Evolutionary conservation across 2,329 filamentous ascomycete species (phyloP).

Genomic region (Trichoderma lentiforme): DNA sequence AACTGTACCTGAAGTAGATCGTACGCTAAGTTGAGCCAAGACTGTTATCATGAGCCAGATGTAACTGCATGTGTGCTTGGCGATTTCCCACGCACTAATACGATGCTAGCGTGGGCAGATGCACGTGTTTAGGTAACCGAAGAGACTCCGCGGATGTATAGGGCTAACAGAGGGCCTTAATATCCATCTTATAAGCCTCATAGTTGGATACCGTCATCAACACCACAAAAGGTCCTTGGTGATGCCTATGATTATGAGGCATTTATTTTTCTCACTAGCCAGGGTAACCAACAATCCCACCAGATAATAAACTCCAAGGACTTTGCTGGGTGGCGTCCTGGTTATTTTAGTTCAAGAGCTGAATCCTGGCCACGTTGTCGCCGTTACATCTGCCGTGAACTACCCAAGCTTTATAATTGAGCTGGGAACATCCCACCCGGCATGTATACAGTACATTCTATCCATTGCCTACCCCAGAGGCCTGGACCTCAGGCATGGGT

Average conservation of each 20-base stretch:
- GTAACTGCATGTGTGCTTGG: neutral
- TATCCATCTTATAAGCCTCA: neutral
- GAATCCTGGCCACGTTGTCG: neutral
- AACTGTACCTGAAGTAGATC: neutral
- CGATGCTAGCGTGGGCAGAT: neutral
- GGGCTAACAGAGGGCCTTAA: neutral
- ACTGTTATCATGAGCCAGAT: neutral
- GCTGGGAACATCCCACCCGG: neutral
- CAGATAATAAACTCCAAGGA: neutral
- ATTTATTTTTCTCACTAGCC: slow-evolving; percentile 1
- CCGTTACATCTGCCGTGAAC: neutral
- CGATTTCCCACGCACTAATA: neutral
- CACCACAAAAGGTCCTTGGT: neutral
- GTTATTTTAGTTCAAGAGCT: neutral
- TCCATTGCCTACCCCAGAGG: neutral
- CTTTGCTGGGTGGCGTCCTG: neutral
- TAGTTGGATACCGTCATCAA: neutral
- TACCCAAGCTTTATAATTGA: neutral
- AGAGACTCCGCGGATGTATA: neutral
- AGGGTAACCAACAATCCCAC: neutral
- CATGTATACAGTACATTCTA: neutral
- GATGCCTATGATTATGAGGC: neutral
- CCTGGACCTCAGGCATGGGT: neutral
- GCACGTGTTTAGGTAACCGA: neutral
- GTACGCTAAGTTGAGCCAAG: neutral